phyloP scores from a whole-genome alignment of 257 asterid species.

The Penstemon davidsonii region DNA sequence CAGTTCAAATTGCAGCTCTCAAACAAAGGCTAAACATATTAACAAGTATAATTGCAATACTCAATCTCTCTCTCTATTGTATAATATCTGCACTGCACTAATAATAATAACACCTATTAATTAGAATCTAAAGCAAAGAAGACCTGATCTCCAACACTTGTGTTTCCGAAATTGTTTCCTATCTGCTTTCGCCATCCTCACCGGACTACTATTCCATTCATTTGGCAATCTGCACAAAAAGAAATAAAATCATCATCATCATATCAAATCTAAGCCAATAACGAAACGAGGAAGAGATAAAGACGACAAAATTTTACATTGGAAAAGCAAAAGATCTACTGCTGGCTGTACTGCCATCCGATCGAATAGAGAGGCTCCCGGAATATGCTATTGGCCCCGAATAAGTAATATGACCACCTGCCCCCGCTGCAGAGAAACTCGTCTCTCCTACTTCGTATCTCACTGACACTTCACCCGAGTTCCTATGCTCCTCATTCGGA shows the following conservation, averaged over 20 bases:
- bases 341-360: conserved; percentile 66
- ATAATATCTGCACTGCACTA: conserved; percentile 36
- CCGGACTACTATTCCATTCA: conserved; percentile 96
- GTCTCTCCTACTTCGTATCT: conserved; percentile 42
- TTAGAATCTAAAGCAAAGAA: conserved; percentile 89
- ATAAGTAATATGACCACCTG: conserved; percentile 25
- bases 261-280: not conserved
- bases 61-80: conserved; percentile 29
- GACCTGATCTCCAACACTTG: conserved; percentile 73
- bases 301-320: conserved; percentile 33
- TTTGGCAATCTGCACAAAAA: conserved; percentile 60
- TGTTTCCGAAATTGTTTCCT: conserved; percentile 58
- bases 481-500: conserved; percentile 4
- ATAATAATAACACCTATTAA: conserved; percentile 23
- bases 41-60: conserved; percentile 53
- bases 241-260: not conserved
- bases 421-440: conserved; percentile 45
- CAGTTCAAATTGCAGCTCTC: conserved; percentile 34
- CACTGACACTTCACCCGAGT: conserved; percentile 16
- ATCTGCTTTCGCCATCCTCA: conserved; percentile 82
- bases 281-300: not conserved
- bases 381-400: conserved; percentile 44
- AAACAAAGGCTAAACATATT: conserved; percentile 39
- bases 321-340: conserved; percentile 69
- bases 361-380: conserved; percentile 54